A percentile compares a stretch with the other conserved stretches of the same genome.
These are phyloP conservation scores for Biscutella laevigata DNA, from an alignment of 441 rosid species.

Conservation along the genomic window DNA sequence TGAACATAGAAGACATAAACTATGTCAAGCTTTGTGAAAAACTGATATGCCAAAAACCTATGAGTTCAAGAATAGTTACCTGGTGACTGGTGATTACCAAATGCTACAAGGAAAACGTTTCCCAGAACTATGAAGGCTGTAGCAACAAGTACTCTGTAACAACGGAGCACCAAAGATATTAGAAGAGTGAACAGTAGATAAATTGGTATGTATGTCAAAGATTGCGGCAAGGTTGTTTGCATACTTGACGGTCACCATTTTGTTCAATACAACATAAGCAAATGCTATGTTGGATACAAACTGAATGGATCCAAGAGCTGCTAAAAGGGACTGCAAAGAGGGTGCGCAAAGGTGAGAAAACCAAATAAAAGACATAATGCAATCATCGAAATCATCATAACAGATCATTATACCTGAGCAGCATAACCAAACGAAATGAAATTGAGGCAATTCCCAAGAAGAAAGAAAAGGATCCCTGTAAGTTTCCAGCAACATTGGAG, in stretches of 20 bases:
- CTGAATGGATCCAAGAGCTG: conserved; percentile 96
- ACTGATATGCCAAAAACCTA: neutral
- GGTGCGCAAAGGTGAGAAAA: conserved; percentile 6
- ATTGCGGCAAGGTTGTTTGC: conserved; percentile 27
- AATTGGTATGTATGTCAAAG: neutral
- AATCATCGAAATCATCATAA: neutral
- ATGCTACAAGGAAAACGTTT: conserved; percentile 85
- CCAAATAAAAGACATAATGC: neutral
- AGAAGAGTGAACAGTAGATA: conserved; percentile 2
- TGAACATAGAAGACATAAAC: conserved; percentile 26
- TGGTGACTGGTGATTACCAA: conserved; percentile 96
- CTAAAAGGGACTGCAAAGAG: conserved; percentile 83
- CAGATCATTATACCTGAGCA: conserved; percentile 65
- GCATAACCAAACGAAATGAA: conserved; percentile 98
- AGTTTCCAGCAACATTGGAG: conserved; percentile 16
- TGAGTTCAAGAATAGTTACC: conserved; percentile 36
- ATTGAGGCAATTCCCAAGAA: conserved; percentile 90
- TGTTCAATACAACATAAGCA: conserved; percentile 78
- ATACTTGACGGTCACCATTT: conserved; percentile 89
- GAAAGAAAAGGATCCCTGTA: conserved; percentile 77
- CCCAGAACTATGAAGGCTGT: conserved; percentile 94
- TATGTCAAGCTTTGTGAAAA: conserved; percentile 1
- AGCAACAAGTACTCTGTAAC: conserved; percentile 72
- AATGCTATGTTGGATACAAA: conserved; percentile 93
- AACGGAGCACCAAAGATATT: conserved; percentile 17